Evolutionary conservation across 345 rosid species (phyloP), one percentile per base, ranked within the genome.

Genomic region (Psidium friedrichsthalianum): DNA sequence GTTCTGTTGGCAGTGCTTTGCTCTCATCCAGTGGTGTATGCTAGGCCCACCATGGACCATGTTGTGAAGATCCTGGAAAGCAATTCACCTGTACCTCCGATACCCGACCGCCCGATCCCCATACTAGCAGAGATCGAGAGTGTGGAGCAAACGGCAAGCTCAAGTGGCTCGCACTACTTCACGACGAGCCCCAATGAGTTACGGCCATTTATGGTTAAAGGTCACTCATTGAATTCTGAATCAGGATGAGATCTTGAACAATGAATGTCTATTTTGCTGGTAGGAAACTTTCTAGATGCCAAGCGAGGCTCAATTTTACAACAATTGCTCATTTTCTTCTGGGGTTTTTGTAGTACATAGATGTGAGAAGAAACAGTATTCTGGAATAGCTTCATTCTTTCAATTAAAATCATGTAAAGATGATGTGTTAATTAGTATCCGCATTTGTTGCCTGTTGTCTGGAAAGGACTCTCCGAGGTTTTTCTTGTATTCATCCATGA

Each of bases 1-100:
- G 96, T 95, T 52, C 83, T 93, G 86, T 87, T 96, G 86, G 99
- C 95, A 0, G 90, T 94, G 78, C 93, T 96, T 25, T 96, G 99
- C 89, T 93, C 99, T 84, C 99, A 95, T 90, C 96, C 97, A 3
- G 94, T 94, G 90, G 87, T 93, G 84, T 91, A 90, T 87, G 98
- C 96, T 4, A 91, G 99, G 88, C 99, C 98, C 51, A 91, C 95
- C 7, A 94, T 95, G 98, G 98, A 95, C 88, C 96, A 95, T 87
- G 97, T 94, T 49, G 96, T 94, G 88, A 96, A 93, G 85, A 93
- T 96, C 91, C 86, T 96, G 85, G 99, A 96, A 89, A 93, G 94
- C 6, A 92, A 96, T 54, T 83, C 91, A 36, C 89, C 95, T 6
- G 90, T 96, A 53, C 96, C 95, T 24, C 82, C 92, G 4, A 93